These are phyloP conservation scores for Globisporangium spinosum DNA, from an alignment of 352 stramenopile species.

Conservation along the genomic window DNA sequence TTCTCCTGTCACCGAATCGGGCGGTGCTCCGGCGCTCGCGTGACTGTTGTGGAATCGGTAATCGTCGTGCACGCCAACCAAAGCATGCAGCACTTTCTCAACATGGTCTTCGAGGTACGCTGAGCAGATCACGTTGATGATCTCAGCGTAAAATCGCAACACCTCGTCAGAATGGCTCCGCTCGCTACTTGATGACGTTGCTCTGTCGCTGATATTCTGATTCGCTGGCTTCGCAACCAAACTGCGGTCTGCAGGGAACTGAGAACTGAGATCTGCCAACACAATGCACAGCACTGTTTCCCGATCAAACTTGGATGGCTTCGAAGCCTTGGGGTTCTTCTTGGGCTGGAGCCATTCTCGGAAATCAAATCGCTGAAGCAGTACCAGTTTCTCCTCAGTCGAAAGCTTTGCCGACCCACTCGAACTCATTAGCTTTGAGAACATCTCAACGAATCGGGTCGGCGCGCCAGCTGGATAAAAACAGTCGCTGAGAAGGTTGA, in stretches of 20 bases:
- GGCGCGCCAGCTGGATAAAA: constrained; percentile 75
- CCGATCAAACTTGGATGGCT: constrained; percentile 73
- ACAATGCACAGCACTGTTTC: constrained; percentile 81
- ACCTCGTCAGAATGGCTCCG: constrained; percentile 41
- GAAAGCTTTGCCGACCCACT: constrained; percentile 66
- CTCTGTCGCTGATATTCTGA: constrained; percentile 10
- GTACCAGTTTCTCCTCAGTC: constrained; percentile 61
- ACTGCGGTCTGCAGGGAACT: constrained; percentile 47
- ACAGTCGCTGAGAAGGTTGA: constrained; percentile 77
- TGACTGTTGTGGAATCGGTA: constrained; percentile 58
- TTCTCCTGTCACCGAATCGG: constrained; percentile 13
- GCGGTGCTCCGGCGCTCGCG: constrained; percentile 16
- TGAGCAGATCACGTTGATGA: constrained; percentile 64
- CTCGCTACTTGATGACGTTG: constrained; percentile 11
- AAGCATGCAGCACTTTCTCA: constrained; percentile 74
- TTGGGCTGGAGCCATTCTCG: constrained; percentile 65
- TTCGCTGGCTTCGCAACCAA: constrained; percentile 18
- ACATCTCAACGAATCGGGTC: constrained; percentile 83
- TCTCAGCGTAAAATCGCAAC: constrained; percentile 66
- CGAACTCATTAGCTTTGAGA: constrained; percentile 80
- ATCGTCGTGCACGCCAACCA: constrained; percentile 79
- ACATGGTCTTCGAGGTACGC: constrained; percentile 72
- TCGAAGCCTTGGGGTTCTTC: constrained; percentile 19
- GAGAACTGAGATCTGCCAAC: constrained; percentile 58
- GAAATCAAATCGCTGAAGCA: constrained; percentile 80